Conservation (phyloP, 352 stramenopile genomes). For the Globisporangium solare region DNA sequence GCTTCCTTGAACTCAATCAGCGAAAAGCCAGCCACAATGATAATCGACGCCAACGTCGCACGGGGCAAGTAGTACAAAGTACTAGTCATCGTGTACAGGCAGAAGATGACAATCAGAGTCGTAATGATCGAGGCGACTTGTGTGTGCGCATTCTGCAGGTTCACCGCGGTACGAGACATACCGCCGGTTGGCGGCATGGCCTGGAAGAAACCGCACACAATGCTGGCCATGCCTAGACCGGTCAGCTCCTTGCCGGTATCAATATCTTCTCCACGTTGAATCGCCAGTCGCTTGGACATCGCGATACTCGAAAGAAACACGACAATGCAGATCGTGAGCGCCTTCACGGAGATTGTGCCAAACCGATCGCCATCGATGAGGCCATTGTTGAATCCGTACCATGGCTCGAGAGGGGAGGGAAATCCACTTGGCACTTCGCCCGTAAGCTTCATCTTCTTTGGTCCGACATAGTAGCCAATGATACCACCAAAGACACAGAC, state of each 20-base stretch:
- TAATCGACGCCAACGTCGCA: slow-evolving; percentile 74
- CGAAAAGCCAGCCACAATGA: slow-evolving; percentile 86
- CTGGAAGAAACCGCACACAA: slow-evolving; percentile 80
- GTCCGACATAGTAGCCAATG: slow-evolving; percentile 37
- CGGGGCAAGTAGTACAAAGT: slow-evolving; percentile 86
- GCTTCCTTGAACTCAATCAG: slow-evolving; percentile 87
- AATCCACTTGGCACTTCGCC: slow-evolving; percentile 61
- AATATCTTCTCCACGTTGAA: slow-evolving; percentile 64
- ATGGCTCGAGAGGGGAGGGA: slow-evolving; percentile 28
- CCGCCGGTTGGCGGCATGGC: slow-evolving; percentile 77
- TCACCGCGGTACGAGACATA: slow-evolving; percentile 88
- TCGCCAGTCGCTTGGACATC: slow-evolving; percentile 81
- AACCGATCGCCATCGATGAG: slow-evolving; percentile 38
- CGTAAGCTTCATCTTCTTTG: slow-evolving; percentile 63
- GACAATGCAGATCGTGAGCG: slow-evolving; percentile 69
- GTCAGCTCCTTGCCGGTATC: slow-evolving; percentile 79
- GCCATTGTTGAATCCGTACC: slow-evolving; percentile 42
- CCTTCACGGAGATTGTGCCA: slow-evolving; percentile 43
- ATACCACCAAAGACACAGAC: slow-evolving; percentile 64
- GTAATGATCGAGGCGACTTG: slow-evolving; percentile 84
- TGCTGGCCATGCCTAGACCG: slow-evolving; percentile 76
- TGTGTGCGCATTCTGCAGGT: slow-evolving; percentile 81
- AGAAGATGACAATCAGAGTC: slow-evolving; percentile 77
- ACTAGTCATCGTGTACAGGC: slow-evolving; percentile 79
- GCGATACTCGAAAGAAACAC: slow-evolving; percentile 88